Base-by-base conservation (phyloP, 2,329 filamentous ascomycete genomes). In the Colletotrichum tofieldiae region DNA sequence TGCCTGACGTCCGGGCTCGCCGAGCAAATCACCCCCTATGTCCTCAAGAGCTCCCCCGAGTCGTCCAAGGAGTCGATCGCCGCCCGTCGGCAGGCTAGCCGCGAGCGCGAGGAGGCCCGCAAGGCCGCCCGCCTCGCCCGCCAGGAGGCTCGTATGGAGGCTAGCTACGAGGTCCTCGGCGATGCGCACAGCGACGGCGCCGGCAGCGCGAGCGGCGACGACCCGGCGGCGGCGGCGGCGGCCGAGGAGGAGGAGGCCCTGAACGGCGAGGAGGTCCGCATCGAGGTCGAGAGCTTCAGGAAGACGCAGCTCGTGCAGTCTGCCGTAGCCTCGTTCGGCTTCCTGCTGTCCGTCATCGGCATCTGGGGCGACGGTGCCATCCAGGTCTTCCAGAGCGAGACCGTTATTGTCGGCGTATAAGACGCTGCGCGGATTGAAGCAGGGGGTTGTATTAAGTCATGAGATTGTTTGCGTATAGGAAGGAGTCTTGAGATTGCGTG, bases 81-180 rank as follows among this genome's bases (percentile, higher is more conserved):
- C 12, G 71, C 78, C 20, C 74, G 75, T 62, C 69, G 67, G 32
- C 74, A 76, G 43, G 73, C 77, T 12, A 74, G 76, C 70, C 71
- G 82, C 77, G 75, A 77, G 64, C 72, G 77, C 65, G 69, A 76
- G 55, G 74, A 78, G 26, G 64, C 73, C 35, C 75, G 77, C 65
- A 73, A 73, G 75, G 77, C 78, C 41, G 76, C 76, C 71, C 60
- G 79, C 68, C 73, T 79, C 75, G 62, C 79, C 74, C 78, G 84
- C 73, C 65, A 70, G 54, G 70, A 72, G 55, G 78, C 82, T 72
- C 86, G 86, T 73, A 89, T 93, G 85, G 92, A 94, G 80, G 88
- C 90, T 56, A 93, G 90, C 86, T 94, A 93, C 82, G 92, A 94
- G 82, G 89, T 93, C 12, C 84, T 93, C 32, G 86, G 88, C 54